Evolutionary conservation across 2,329 filamentous ascomycete genomes (phyloP).

Genomic region (Talaromyces verruculosus): DNA sequence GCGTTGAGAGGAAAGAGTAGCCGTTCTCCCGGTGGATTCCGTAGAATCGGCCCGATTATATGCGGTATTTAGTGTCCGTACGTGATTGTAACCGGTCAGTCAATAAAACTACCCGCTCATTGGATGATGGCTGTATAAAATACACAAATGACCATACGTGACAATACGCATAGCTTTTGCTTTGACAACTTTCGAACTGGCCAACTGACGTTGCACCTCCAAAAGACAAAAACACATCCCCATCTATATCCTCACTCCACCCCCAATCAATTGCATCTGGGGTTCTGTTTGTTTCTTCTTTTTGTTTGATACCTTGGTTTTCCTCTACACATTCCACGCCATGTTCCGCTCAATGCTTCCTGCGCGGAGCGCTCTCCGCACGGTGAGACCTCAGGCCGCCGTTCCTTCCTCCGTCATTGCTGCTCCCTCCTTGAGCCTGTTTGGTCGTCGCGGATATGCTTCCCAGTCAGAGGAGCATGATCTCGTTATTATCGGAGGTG

Average conservation of each 20-base stretch:
- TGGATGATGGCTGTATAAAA: background rate
- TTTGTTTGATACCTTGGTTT: constrained; percentile 2
- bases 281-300: constrained; percentile 4
- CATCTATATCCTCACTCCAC: constrained; percentile 1
- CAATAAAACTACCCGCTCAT: background rate
- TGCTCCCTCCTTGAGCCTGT: constrained; percentile 46
- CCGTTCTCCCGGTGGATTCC: constrained; percentile 20
- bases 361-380: constrained; percentile 47
- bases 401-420: constrained; percentile 38
- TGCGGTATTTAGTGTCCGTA: constrained; percentile 12
- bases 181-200: constrained; percentile 14
- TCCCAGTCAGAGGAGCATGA: constrained; percentile 69
- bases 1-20: background rate
- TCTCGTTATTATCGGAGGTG: constrained; percentile 94
- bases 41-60: constrained; percentile 20
- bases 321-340: constrained; percentile 27
- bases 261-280: constrained; percentile 11
- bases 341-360: constrained; percentile 57
- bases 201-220: constrained; percentile 14
- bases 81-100: constrained; percentile 1
- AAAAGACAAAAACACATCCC: constrained; percentile 14
- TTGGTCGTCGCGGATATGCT: constrained; percentile 57
- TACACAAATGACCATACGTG: constrained; percentile 19
- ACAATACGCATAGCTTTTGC: constrained; percentile 22
- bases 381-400: constrained; percentile 36